phyloP scores from a whole-genome alignment of 345 rosid genomes.

The Psidium friedrichsthalianum region DNA sequence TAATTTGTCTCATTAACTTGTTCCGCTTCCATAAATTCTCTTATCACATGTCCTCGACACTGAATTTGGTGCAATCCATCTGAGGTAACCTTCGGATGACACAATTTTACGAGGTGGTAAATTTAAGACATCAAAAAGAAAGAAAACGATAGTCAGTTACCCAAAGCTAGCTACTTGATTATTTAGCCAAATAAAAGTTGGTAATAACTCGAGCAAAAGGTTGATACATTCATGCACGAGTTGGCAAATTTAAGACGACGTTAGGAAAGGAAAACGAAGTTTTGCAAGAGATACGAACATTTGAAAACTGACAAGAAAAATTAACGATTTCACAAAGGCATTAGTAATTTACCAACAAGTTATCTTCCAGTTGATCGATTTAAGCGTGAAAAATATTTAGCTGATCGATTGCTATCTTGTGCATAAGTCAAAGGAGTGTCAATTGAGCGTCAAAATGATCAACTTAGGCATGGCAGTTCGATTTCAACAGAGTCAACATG shows the following conservation, averaged over 20 bases:
- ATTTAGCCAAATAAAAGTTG: background rate
- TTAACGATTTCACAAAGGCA: background rate
- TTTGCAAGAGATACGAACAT: background rate
- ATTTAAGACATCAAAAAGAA: background rate
- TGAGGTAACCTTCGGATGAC: background rate
- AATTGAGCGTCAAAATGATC: background rate
- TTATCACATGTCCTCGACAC: background rate
- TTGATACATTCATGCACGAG: background rate
- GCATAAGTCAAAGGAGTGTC: background rate
- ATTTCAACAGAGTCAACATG: background rate
- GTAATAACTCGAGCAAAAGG: background rate
- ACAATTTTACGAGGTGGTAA: background rate
- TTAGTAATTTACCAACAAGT: background rate
- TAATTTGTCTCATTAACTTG: background rate
- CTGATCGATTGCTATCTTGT: background rate
- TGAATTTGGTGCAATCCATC: background rate
- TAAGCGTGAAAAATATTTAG: background rate
- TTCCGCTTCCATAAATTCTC: background rate
- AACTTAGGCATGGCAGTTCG: background rate
- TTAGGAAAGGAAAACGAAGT: too few relatives aligned
- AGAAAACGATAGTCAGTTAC: background rate
- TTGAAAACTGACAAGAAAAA: background rate
- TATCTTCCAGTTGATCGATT: too few relatives aligned
- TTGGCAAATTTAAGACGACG: too few relatives aligned
- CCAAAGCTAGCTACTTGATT: too few relatives aligned